A percentile compares a stretch with the other conserved stretches of the same genome.
phyloP scores from a whole-genome alignment of 495 filamentous ascomycete species.

The Xanthoparmelia taractica region DNA sequence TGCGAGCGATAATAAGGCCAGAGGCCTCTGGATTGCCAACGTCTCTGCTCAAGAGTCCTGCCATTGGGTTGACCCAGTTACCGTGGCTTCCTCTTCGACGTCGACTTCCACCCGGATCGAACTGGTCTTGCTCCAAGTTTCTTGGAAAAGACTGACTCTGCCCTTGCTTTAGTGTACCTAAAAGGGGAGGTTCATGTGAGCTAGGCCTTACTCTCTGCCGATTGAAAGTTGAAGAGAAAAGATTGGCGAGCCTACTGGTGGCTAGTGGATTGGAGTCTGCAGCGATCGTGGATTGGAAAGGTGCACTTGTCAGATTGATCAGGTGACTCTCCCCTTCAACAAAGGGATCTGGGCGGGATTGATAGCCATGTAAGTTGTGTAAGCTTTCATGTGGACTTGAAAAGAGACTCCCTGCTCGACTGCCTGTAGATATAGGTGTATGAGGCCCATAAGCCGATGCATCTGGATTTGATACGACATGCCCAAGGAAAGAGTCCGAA shows the following conservation, averaged over 20 bases:
- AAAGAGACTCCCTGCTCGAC: conserved; percentile 55
- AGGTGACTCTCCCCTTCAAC: conserved; percentile 31
- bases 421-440: conserved; percentile 62
- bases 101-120: conserved; percentile 61
- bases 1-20: conserved; percentile 38
- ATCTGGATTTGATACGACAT: conserved; percentile 35
- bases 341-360: conserved; percentile 22
- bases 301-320: conserved; percentile 29
- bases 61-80: conserved; percentile 53
- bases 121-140: conserved; percentile 49
- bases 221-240: conserved; percentile 55
- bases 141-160: conserved; percentile 81
- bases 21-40: conserved; percentile 33
- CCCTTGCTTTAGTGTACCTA: conserved; percentile 65
- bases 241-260: conserved; percentile 47
- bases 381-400: conserved; percentile 59
- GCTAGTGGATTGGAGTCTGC: conserved; percentile 29
- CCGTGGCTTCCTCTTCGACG: conserved; percentile 58
- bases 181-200: conserved; percentile 58
- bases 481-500: conserved; percentile 32
- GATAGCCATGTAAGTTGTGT: conserved; percentile 41
- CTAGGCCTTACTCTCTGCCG: conserved; percentile 63
- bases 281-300: conserved; percentile 24
- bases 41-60: conserved; percentile 43
- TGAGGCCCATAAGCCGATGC: conserved; percentile 48